Conservation (phyloP, 768 basidiomycete species). For the Boletus pseudopeckii region DNA sequence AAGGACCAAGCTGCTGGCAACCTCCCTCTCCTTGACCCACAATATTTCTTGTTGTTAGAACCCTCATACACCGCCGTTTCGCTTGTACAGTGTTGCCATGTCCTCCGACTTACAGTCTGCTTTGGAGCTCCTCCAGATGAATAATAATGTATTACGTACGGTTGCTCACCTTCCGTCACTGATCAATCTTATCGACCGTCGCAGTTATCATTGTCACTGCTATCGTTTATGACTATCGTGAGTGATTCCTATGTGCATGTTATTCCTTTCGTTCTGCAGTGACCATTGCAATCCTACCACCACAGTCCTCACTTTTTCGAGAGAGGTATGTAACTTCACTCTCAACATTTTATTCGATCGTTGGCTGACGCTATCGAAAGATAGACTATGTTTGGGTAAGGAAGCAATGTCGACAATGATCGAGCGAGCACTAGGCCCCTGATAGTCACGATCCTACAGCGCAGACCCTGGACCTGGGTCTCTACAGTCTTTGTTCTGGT, state of each 20-base stretch:
- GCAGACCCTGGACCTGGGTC: constrained; percentile 4
- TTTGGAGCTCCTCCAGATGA: neutral
- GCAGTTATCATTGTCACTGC: neutral
- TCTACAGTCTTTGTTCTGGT: constrained; percentile 6
- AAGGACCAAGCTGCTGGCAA: too few relatives aligned
- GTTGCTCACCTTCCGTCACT: neutral
- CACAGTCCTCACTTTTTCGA: constrained; percentile 1
- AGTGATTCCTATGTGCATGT: neutral
- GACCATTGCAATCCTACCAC: neutral
- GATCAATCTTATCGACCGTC: neutral
- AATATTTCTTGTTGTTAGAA: too few relatives aligned
- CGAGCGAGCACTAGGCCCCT: neutral
- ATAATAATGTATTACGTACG: neutral
- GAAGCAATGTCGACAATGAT: too few relatives aligned
- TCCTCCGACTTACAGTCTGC: neutral
- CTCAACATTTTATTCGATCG: too few relatives aligned
- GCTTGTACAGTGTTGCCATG: neutral
- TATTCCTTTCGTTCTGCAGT: neutral
- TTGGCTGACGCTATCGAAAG: neutral
- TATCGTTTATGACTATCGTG: constrained; percentile 11
- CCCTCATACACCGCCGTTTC: too few relatives aligned
- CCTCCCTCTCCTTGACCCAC: too few relatives aligned
- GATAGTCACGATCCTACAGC: neutral
- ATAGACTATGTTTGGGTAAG: constrained; percentile 14
- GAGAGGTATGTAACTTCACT: neutral